phyloP scores from a whole-genome alignment of 305 asterid genomes.

The Fraxinus paxiana region DNA sequence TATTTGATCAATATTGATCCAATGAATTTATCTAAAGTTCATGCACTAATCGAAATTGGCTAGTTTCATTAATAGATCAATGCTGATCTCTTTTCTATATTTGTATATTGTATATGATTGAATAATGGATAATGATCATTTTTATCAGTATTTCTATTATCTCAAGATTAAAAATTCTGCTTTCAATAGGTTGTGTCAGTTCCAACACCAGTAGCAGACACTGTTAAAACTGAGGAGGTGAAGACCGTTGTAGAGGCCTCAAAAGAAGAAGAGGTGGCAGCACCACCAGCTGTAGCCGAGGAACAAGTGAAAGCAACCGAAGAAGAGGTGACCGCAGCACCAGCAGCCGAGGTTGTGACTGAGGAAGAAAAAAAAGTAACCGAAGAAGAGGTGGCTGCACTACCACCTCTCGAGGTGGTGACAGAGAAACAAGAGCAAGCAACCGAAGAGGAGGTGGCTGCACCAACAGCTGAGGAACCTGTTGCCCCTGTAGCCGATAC shows the following conservation, averaged over 20 bases:
- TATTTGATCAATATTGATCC: neutral
- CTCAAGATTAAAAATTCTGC: neutral
- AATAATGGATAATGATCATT: neutral
- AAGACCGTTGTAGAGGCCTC: neutral
- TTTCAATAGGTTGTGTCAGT: slow-evolving; percentile 22
- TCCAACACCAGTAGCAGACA: neutral
- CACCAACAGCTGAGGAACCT: slow-evolving; percentile 18
- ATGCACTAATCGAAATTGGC: neutral
- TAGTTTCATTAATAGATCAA: neutral
- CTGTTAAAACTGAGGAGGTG: neutral
- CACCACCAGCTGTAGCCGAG: slow-evolving; percentile 1
- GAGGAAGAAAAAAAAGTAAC: slow-evolving; percentile 19
- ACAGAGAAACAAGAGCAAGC: slow-evolving; percentile 16
- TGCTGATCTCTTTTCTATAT: neutral
- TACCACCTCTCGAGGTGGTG: neutral
- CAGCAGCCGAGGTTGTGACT: neutral
- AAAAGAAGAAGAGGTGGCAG: neutral
- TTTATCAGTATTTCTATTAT: neutral
- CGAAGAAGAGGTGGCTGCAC: slow-evolving; percentile 21
- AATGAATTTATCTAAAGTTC: neutral
- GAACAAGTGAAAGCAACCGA: slow-evolving; percentile 7
- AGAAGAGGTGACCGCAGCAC: slow-evolving; percentile 12
- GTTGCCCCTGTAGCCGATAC: slow-evolving; percentile 18
- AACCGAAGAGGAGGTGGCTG: slow-evolving; percentile 20
- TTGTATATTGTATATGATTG: neutral